A percentile compares a stretch with the other conserved stretches of the same genome.
Evolutionary conservation across 345 rosid genomes (phyloP).

Genomic region (Conringia planisiliqua): DNA sequence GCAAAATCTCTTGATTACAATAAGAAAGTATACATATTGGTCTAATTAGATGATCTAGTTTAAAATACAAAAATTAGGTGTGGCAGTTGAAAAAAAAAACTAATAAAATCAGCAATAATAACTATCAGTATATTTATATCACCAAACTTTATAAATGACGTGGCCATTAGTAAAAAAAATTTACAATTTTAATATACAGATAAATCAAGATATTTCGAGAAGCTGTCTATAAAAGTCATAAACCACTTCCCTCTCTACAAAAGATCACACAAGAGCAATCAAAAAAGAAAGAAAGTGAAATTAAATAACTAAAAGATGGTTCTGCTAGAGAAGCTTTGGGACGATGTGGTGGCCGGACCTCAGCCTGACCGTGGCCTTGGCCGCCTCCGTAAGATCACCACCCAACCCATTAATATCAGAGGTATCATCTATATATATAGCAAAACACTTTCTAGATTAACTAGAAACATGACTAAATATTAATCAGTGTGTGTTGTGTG

Average conservation of each 20-base stretch:
- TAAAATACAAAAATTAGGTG: not conserved
- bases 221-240: slow-evolving; percentile 22
- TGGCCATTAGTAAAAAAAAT: not conserved
- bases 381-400: slow-evolving; percentile 63
- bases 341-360: slow-evolving; percentile 89
- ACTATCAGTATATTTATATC: not conserved
- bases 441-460: not conserved
- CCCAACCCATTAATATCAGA: slow-evolving; percentile 47
- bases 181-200: not conserved
- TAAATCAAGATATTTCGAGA: slow-evolving; percentile 24
- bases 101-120: not conserved
- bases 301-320: slow-evolving; percentile 25
- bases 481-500: not conserved
- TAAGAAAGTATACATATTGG: not conserved
- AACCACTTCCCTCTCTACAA: not conserved
- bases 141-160: not conserved
- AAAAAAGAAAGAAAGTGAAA: not conserved
- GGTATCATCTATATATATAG: slow-evolving; percentile 24
- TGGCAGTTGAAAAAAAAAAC: not conserved
- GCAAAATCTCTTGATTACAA: not conserved
- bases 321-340: slow-evolving; percentile 81
- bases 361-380: slow-evolving; percentile 90
- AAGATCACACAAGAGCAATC: not conserved
- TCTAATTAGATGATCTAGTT: not conserved
- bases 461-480: not conserved